Conservation (phyloP, 306 rosid genomes). For the Pterocarpus macrocarpus region DNA sequence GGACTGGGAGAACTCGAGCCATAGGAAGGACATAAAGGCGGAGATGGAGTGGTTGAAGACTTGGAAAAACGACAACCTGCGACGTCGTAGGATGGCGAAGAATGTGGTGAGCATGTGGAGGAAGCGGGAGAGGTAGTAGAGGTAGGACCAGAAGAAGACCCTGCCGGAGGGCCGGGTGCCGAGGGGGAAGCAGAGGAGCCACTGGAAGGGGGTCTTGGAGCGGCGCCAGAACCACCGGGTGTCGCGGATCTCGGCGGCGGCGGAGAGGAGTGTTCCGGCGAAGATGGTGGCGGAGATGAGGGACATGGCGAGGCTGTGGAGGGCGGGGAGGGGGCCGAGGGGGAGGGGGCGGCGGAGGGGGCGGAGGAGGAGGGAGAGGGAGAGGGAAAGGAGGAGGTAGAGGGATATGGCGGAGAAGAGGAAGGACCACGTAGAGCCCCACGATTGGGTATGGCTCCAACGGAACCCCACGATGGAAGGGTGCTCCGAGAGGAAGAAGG, state of each 20-base stretch:
- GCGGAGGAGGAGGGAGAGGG: conserved; percentile 51
- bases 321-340: conserved; percentile 76
- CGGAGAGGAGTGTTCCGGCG: conserved; percentile 73
- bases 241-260: conserved; percentile 81
- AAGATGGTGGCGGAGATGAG: conserved; percentile 74
- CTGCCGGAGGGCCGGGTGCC: conserved; percentile 85
- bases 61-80: conserved; percentile 60
- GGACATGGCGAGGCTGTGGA: conserved; percentile 78
- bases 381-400: conserved; percentile 60
- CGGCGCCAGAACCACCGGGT: conserved; percentile 93
- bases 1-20: conserved; percentile 91
- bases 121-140: conserved; percentile 75
- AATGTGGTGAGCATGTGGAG: conserved; percentile 76
- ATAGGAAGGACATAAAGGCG: conserved; percentile 62
- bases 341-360: conserved; percentile 61
- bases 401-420: conserved; percentile 71
- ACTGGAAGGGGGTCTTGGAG: conserved; percentile 73
- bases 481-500: conserved; percentile 84
- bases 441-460: conserved; percentile 82
- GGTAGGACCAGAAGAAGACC: conserved; percentile 97
- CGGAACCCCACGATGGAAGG: conserved; percentile 80
- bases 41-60: conserved; percentile 75
- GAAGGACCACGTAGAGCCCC: conserved; percentile 95
- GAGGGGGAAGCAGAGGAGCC: conserved; percentile 89
- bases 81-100: conserved; percentile 57